Percentiles rank a stretch among this genome's conserved stretches.
Conservation (phyloP, 2,329 filamentous ascomycete species). For the Nothophaeocryptopus gaeumannii region DNA sequence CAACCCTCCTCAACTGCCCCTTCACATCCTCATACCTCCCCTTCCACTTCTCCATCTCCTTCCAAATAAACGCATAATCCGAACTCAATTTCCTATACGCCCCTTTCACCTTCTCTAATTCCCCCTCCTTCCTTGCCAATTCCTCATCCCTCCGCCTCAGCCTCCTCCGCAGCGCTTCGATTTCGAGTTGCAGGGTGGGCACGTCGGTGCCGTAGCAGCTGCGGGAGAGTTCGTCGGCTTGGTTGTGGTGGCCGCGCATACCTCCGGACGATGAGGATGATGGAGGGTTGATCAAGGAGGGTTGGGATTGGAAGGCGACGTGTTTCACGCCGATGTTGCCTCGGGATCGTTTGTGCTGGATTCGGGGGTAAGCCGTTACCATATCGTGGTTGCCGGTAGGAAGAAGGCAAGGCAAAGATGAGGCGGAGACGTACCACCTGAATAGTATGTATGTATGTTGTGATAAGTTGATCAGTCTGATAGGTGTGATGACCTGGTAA, state of each 20-base stretch:
- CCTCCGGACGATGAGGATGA: not conserved
- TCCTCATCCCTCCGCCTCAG: slow-evolving; percentile 10
- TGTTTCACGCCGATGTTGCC: too few relatives aligned
- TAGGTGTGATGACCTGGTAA: not conserved
- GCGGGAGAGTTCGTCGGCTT: slow-evolving; percentile 12
- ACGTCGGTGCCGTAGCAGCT: slow-evolving; percentile 23
- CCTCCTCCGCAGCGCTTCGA: slow-evolving; percentile 12
- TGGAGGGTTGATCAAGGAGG: too few relatives aligned
- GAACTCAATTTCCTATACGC: slow-evolving; percentile 9
- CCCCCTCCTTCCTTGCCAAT: slow-evolving; percentile 2
- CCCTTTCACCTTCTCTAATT: slow-evolving; percentile 4
- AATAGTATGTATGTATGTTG: too few relatives aligned
- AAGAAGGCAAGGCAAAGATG: too few relatives aligned
- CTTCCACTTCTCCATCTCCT: slow-evolving; percentile 1
- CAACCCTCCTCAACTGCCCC: not conserved
- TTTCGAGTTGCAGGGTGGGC: slow-evolving; percentile 15
- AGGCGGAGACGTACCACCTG: too few relatives aligned
- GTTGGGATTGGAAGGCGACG: too few relatives aligned
- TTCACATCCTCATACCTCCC: not conserved
- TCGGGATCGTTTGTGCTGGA: too few relatives aligned
- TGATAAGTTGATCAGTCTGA: not conserved
- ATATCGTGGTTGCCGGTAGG: too few relatives aligned
- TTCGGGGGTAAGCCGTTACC: too few relatives aligned
- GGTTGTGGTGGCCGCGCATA: too few relatives aligned
- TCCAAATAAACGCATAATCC: not conserved